Evolutionary conservation across 805 yeast species (phyloP).

Genomic region (Lachancea lanzarotensis): DNA sequence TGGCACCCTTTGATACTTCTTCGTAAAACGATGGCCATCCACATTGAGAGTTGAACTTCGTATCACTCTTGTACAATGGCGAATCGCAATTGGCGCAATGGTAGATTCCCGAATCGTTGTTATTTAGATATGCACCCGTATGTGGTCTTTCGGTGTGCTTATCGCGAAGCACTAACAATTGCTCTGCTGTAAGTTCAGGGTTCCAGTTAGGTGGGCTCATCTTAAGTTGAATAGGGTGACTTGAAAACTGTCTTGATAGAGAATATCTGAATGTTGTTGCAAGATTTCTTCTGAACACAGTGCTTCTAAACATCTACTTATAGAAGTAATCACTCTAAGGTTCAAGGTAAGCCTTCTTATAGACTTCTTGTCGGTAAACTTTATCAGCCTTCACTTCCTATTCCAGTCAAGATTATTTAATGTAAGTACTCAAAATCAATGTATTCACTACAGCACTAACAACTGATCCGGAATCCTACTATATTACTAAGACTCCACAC

Average conservation of each 20-base stretch:
- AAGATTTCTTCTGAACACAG: not conserved
- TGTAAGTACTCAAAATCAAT: too few relatives aligned
- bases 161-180: constrained; percentile 69
- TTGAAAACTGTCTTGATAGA: not conserved
- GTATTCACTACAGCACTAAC: not conserved
- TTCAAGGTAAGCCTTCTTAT: too few relatives aligned
- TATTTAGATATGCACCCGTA: constrained; percentile 34
- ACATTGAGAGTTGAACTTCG: constrained; percentile 87
- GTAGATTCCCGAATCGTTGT: constrained; percentile 53
- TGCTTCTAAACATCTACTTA: too few relatives aligned
- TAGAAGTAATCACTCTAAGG: too few relatives aligned
- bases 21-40: constrained; percentile 98
- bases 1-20: constrained; percentile 70
- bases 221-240: not conserved
- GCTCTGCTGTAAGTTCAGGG: constrained; percentile 67
- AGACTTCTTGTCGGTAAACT: too few relatives aligned
- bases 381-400: too few relatives aligned
- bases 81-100: constrained; percentile 79
- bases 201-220: constrained; percentile 52
- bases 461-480: not conserved
- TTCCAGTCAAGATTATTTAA: too few relatives aligned
- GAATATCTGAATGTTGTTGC: not conserved
- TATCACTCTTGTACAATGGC: constrained; percentile 70
- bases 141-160: constrained; percentile 44
- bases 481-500: not conserved